Evolutionary conservation across 164 flowering plant genomes (phyloP).

Genomic region (Buxus sempervirens): DNA sequence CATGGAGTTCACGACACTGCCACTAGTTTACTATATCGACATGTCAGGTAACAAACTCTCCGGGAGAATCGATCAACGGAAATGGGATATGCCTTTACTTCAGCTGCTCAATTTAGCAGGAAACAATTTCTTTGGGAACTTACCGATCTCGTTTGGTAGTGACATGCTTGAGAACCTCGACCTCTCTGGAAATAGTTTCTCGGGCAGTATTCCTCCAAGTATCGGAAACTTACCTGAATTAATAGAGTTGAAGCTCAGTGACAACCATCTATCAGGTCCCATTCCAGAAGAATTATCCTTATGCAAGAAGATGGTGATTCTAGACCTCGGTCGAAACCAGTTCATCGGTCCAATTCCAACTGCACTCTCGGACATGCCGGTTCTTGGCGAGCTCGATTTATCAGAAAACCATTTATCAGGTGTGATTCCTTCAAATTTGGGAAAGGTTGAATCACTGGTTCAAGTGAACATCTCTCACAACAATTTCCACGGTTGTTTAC

Average conservation of each 20-base stretch:
- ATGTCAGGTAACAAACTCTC: conserved; percentile 56
- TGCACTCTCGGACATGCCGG: conserved; percentile 50
- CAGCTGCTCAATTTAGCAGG: conserved; percentile 62
- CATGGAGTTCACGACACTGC: conserved; percentile 42
- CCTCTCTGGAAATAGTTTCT: conserved; percentile 59
- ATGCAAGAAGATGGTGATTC: conserved; percentile 56
- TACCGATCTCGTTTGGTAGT: conserved; percentile 59
- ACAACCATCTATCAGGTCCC: conserved; percentile 52
- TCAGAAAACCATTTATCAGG: conserved; percentile 63
- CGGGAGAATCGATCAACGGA: conserved; percentile 40
- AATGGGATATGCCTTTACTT: conserved; percentile 67
- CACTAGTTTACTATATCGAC: conserved; percentile 69
- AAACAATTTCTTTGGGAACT: conserved; percentile 49
- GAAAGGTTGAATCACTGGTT: conserved; percentile 54
- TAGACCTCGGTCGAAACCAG: conserved; percentile 62
- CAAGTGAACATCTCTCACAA: conserved; percentile 73
- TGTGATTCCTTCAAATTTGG: conserved; percentile 50
- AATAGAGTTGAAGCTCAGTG: conserved; percentile 43
- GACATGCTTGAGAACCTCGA: conserved; percentile 53
- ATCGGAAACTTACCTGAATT: conserved; percentile 50
- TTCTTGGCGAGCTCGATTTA: conserved; percentile 63
- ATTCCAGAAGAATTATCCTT: conserved; percentile 58
- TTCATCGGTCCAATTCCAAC: conserved; percentile 59
- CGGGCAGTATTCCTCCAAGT: conserved; percentile 46
- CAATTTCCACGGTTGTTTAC: conserved; percentile 54